These are phyloP conservation scores for Pilaira anomala DNA, from an alignment of 192 early-diverging fungal genomes.

Conservation along the genomic window DNA sequence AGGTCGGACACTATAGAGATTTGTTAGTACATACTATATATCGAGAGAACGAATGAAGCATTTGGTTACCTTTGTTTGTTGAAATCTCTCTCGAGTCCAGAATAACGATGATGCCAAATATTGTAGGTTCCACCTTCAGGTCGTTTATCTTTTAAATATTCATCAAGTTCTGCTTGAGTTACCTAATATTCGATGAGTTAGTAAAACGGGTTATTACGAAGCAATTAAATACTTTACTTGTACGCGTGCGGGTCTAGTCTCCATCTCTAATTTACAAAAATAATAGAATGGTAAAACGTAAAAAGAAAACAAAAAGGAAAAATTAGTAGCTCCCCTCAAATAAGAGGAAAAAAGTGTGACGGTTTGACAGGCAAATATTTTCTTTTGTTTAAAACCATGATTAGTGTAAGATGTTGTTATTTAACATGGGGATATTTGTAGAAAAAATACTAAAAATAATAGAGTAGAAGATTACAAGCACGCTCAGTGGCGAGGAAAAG, in stretches of 20 bases:
- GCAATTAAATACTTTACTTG: not conserved
- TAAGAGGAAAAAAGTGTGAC: not conserved
- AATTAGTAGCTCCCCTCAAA: not conserved
- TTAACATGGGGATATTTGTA: not conserved
- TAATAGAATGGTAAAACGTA: not conserved
- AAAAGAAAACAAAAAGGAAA: not conserved
- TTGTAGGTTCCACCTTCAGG: slow-evolving; percentile 52
- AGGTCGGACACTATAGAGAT: slow-evolving; percentile 50
- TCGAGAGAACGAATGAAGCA: slow-evolving; percentile 14
- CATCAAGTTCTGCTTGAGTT: slow-evolving; percentile 25
- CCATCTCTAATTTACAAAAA: not conserved
- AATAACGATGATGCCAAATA: slow-evolving; percentile 50
- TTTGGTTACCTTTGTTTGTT: slow-evolving; percentile 59
- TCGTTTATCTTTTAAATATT: slow-evolving; percentile 36
- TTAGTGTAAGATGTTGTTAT: not conserved
- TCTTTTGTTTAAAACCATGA: not conserved
- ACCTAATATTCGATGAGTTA: slow-evolving; percentile 15
- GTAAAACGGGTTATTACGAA: too few relatives aligned
- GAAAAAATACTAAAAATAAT: not conserved
- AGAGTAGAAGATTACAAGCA: not conserved
- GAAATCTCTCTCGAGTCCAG: slow-evolving; percentile 23
- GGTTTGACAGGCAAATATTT: not conserved
- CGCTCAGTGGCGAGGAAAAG: not conserved
- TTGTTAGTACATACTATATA: slow-evolving; percentile 5
- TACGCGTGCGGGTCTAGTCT: slow-evolving; percentile 4